Base-by-base conservation (phyloP, 306 rosid genomes). In the Pterocarpus santalinus region DNA sequence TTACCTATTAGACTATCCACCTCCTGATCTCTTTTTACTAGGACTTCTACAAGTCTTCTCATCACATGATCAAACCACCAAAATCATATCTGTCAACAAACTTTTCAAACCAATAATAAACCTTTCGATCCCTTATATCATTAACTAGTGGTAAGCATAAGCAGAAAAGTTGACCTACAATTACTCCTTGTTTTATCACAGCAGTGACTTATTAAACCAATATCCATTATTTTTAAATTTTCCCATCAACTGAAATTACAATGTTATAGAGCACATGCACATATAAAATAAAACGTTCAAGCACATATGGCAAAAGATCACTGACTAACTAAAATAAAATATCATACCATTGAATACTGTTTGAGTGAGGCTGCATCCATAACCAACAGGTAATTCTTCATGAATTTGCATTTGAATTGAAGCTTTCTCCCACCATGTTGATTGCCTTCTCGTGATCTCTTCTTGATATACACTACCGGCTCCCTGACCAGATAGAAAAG, bases 311-410 rank as follows among this genome's bases (percentile, higher is more conserved):
- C 66, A 39, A 6, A 30, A 39, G 22, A 51, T 52, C n/a, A 34
- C 8, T 17, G 64, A 76, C 10, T 55, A 28, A 51, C 35, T 17
- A 22, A 63, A n/a, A 64, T 36, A 22, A 62, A 47, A 72, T 38
- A 58, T 22, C 46, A 75, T 73, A 91, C 98, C 96, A 76, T 94
- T 94, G 76, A 94, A 92, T 72, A 94, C 75, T 39, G 98, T 94
- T 84, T 94, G 96, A 75, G 92, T 89, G 79, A 94, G 82, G 86
- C 85, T 92, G 79, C 97, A 94, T 11, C 92, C 97, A 69, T 84
- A 87, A 49, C 76, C 86, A 89, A 79, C n/a, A 2, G 96, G 85
- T 4, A 85, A 49, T 84, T 89, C 96, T 60, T 91, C 92, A 65
- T 90, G 85, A 52, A 72, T 53, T 17, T 90, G 97, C 89, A 75